phyloP scores from a whole-genome alignment of 1,284 basidiomycete genomes.

The Cutaneotrichosporon mucoides region DNA sequence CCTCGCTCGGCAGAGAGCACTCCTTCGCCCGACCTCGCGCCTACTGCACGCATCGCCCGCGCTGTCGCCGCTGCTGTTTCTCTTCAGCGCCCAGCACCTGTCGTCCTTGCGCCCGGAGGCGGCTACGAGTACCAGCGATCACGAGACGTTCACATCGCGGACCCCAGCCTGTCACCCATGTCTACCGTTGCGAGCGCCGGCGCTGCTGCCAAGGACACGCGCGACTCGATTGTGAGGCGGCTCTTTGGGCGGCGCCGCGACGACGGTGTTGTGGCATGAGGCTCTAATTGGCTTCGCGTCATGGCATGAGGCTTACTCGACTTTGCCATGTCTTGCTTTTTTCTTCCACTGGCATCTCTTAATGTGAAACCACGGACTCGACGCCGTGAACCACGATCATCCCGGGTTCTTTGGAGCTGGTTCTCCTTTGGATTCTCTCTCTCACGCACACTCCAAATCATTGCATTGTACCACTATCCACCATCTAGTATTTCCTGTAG shows the following conservation, averaged over 20 bases:
- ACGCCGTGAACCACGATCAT: not conserved
- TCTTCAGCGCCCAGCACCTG: not conserved
- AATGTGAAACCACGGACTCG: not conserved
- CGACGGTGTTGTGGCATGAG: not conserved
- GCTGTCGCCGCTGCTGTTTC: not conserved
- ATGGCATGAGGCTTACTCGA: too few species aligned
- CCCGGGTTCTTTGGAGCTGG: not conserved
- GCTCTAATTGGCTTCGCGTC: not conserved
- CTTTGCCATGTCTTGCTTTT: not conserved
- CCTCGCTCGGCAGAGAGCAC: slow-evolving; percentile 16
- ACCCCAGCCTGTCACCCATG: slow-evolving; percentile 1
- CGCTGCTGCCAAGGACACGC: slow-evolving; percentile 5
- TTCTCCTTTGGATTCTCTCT: not conserved
- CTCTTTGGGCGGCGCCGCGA: slow-evolving; percentile 15
- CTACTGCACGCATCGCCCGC: not conserved
- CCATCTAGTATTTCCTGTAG: slow-evolving; percentile 4
- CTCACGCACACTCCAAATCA: not conserved
- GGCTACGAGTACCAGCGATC: not conserved
- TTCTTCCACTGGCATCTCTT: not conserved
- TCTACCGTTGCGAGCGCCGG: not conserved
- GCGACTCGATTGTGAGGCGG: slow-evolving; percentile 14
- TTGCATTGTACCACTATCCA: slow-evolving; percentile 6
- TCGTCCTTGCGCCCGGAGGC: not conserved
- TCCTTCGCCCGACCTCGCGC: not conserved
- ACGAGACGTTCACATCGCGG: not conserved